Conservation (phyloP, 2,329 filamentous ascomycete species). For the Cercospora citrullina region DNA sequence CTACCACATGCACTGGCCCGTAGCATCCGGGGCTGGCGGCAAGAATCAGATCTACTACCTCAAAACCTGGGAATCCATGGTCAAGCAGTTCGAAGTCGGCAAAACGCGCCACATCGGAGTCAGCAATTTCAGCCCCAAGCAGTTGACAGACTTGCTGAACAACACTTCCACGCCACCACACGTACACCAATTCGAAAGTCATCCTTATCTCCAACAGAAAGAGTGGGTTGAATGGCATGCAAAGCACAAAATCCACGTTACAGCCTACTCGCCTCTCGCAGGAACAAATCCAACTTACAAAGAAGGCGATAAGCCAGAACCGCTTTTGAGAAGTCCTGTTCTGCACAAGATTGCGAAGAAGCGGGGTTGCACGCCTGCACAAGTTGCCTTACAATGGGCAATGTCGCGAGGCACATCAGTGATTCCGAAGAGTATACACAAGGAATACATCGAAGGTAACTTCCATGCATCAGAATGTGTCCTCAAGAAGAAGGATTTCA, state of each 20-base stretch:
- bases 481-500: constrained; percentile 42
- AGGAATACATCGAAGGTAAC: constrained; percentile 33
- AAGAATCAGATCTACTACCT: constrained; percentile 31
- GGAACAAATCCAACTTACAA: constrained; percentile 47
- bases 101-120: constrained; percentile 36
- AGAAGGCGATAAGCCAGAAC: constrained; percentile 26
- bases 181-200: constrained; percentile 37
- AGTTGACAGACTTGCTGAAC: constrained; percentile 33
- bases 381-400: constrained; percentile 57
- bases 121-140: constrained; percentile 36
- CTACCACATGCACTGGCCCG: constrained; percentile 51
- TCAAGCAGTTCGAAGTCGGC: constrained; percentile 30
- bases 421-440: constrained; percentile 51
- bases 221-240: constrained; percentile 29
- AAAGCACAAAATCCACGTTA: constrained; percentile 31
- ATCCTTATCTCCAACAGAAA: constrained; percentile 36
- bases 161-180: constrained; percentile 28
- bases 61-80: constrained; percentile 36
- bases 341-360: constrained; percentile 66
- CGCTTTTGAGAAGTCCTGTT: constrained; percentile 57
- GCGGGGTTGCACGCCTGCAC: constrained; percentile 58
- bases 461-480: constrained; percentile 39
- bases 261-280: constrained; percentile 36
- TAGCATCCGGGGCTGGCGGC: constrained; percentile 28
- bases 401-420: constrained; percentile 57